Base-by-base conservation (phyloP, 805 yeast genomes). In the Nakazawaea peltata region DNA sequence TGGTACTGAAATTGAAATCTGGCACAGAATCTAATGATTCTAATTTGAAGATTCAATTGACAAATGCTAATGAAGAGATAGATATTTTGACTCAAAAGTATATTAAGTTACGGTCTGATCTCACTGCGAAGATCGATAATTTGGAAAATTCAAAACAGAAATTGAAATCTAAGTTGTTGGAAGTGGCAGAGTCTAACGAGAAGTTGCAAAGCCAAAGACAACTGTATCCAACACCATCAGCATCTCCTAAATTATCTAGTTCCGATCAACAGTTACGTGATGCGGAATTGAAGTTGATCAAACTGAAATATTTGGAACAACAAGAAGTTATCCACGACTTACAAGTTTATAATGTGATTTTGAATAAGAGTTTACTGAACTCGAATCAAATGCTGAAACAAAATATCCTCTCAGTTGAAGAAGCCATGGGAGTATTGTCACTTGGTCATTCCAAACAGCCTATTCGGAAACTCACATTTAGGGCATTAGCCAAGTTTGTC, bases 401-500 rank as follows among this genome's bases (percentile, higher is more conserved):
- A 14, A 32, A 37, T 3, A 19, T 37, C 16, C 15, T 24, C 21
- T 23, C 17, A 4, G 23, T 37, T 3, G 35, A 37, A 11, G 19
- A 19, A 19, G 19, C 16, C 18, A 30, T 19, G 26, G 18, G 11
- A 10, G 14, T 12, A 9, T 11, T 16, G 14, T 12, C 13, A n/a
- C 14, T 5, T 19, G 15, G 13, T 10, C 5, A 16, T 2, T 5
- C 12, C n/a, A 12, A 25, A 2, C 9, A 12, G 5, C 4, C 14
- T 24, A 44, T 37, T 13, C 42, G 41, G 26, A 45, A 43, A 27
- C 44, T 46, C 11, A 44, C 52, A 2, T 47, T 61, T 19, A 48
- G 41, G 31, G 47, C 52, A 1, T 45, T 54, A 13, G 51, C 59
- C 16, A 47, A 57, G 34, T 52, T 53, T 25, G 68, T 62, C 16